Evolutionary conservation across 164 flowering plant genomes (phyloP).

Genomic region (Vitis cinerea): DNA sequence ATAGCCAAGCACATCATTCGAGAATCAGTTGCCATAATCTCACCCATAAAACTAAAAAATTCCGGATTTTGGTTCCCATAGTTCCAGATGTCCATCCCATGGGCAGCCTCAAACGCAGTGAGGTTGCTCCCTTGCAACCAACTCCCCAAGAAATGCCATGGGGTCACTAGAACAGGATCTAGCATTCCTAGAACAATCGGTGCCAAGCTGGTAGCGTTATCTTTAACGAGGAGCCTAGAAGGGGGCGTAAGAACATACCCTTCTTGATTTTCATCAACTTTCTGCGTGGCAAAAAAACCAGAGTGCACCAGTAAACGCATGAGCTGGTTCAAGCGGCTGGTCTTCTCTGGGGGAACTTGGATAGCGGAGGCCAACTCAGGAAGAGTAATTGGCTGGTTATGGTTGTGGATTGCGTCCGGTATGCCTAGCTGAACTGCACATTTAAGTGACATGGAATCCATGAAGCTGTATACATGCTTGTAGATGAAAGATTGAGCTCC

Average conservation of each 20-base stretch:
- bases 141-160: slow-evolving; percentile 21
- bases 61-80: slow-evolving; percentile 8
- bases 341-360: slow-evolving; percentile 8
- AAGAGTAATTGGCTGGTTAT: slow-evolving; percentile 36
- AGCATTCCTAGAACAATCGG: slow-evolving; percentile 25
- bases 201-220: neutral
- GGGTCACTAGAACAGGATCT: slow-evolving; percentile 17
- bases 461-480: slow-evolving; percentile 7
- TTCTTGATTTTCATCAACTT: slow-evolving; percentile 7
- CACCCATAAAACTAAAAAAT: neutral
- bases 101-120: slow-evolving; percentile 15
- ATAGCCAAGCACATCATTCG: slow-evolving; percentile 12
- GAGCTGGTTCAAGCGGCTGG: slow-evolving; percentile 18
- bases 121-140: slow-evolving; percentile 16
- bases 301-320: slow-evolving; percentile 25
- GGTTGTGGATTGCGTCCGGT: slow-evolving; percentile 43
- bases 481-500: slow-evolving; percentile 14
- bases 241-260: slow-evolving; percentile 22
- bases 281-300: neutral
- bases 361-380: slow-evolving; percentile 24
- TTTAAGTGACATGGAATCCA: slow-evolving; percentile 17
- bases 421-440: slow-evolving; percentile 28
- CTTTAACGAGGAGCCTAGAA: slow-evolving; percentile 6
- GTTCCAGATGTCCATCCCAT: slow-evolving; percentile 22
- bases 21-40: slow-evolving; percentile 27